Evolutionary conservation across 2,329 filamentous ascomycete species (phyloP).

Genomic region (Plectosphaerella cucumerina): DNA sequence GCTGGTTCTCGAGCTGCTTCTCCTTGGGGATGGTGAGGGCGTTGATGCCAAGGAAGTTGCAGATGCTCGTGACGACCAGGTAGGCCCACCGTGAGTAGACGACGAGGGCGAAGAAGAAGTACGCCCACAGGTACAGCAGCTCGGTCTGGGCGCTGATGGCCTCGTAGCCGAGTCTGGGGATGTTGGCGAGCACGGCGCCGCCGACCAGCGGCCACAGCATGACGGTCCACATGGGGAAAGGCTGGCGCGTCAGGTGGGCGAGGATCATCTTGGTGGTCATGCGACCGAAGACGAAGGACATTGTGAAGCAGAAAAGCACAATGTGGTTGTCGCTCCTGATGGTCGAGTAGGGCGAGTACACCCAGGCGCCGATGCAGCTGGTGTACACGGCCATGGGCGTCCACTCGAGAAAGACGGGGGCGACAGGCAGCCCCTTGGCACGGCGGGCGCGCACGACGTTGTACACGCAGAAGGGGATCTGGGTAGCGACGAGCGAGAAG

Average conservation of each 20-base stretch:
- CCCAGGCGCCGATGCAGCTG: slow-evolving; percentile 71
- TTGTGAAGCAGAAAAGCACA: slow-evolving; percentile 84
- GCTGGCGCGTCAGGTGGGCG: slow-evolving; percentile 86
- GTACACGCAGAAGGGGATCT: slow-evolving; percentile 84
- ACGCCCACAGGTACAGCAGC: slow-evolving; percentile 76
- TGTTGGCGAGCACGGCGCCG: slow-evolving; percentile 77
- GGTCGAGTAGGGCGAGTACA: slow-evolving; percentile 83
- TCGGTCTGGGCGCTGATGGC: slow-evolving; percentile 64
- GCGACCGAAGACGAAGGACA: slow-evolving; percentile 95
- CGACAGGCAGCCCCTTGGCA: slow-evolving; percentile 65
- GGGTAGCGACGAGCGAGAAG: slow-evolving; percentile 61
- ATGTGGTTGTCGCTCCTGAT: slow-evolving; percentile 82
- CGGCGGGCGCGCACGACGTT: slow-evolving; percentile 79
- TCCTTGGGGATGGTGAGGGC: slow-evolving; percentile 78
- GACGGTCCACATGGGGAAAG: slow-evolving; percentile 95
- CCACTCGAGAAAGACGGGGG: slow-evolving; percentile 90
- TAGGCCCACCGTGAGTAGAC: slow-evolving; percentile 93
- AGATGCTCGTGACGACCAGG: slow-evolving; percentile 87
- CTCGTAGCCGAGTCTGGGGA: slow-evolving; percentile 71
- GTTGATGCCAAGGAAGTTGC: slow-evolving; percentile 87
- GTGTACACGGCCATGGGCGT: slow-evolving; percentile 84
- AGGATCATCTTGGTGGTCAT: slow-evolving; percentile 99
- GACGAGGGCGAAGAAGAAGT: slow-evolving; percentile 77
- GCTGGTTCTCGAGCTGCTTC: slow-evolving; percentile 53
- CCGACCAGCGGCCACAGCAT: slow-evolving; percentile 84